Percentiles rank a stretch among this genome's conserved stretches.
These are phyloP conservation scores for Pyronema domesticum DNA, from an alignment of 495 filamentous ascomycete genomes.

Conservation along the genomic window DNA sequence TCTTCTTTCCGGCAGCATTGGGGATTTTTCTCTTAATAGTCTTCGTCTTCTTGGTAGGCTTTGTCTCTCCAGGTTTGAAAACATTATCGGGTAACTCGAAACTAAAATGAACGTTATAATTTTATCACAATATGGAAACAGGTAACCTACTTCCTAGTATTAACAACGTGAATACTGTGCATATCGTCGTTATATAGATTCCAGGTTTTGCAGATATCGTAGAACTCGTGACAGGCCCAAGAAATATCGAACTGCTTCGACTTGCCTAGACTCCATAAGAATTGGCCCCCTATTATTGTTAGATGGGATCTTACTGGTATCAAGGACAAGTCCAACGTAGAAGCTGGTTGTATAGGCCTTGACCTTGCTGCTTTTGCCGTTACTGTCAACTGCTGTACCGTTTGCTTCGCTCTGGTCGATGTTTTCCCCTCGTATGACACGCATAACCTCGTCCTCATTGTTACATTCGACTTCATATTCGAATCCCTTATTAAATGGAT, in stretches of 20 bases:
- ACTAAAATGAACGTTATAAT: slow-evolving; percentile 29
- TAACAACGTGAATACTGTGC: slow-evolving; percentile 20
- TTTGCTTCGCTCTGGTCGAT: slow-evolving; percentile 26
- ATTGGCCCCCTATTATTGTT: neutral
- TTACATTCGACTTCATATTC: slow-evolving; percentile 59
- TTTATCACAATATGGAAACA: slow-evolving; percentile 12
- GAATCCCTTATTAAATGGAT: slow-evolving; percentile 85
- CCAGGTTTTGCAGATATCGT: slow-evolving; percentile 26
- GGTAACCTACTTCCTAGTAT: slow-evolving; percentile 25
- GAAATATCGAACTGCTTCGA: slow-evolving; percentile 35
- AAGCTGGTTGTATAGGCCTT: slow-evolving; percentile 67
- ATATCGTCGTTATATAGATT: slow-evolving; percentile 22
- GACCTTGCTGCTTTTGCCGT: slow-evolving; percentile 18
- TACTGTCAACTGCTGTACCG: slow-evolving; percentile 31
- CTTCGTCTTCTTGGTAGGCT: slow-evolving; percentile 48
- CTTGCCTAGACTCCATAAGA: neutral
- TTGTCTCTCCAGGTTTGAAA: slow-evolving; percentile 63
- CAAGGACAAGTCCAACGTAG: slow-evolving; percentile 66
- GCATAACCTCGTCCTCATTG: slow-evolving; percentile 50
- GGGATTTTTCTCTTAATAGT: slow-evolving; percentile 26
- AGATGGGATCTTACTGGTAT: slow-evolving; percentile 38
- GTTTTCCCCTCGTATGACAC: slow-evolving; percentile 36
- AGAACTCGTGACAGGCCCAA: slow-evolving; percentile 26
- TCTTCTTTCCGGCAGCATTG: slow-evolving; percentile 11
- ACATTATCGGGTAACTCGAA: slow-evolving; percentile 78